phyloP scores from a whole-genome alignment of 2,329 filamentous ascomycete species.

The Colletotrichum graminicola region DNA sequence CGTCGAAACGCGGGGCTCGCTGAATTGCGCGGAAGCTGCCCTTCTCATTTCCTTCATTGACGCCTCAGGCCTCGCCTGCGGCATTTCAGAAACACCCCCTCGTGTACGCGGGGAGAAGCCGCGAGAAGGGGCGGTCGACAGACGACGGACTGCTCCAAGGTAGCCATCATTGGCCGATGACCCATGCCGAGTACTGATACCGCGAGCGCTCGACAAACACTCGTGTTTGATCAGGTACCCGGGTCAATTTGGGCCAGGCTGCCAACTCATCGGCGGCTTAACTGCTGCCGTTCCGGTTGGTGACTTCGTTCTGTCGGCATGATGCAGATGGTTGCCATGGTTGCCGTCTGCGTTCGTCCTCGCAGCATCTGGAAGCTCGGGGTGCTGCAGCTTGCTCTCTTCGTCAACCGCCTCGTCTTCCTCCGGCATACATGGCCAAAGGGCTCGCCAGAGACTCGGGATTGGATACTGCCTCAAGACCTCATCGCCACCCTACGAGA shows the following conservation, averaged over 20 bases:
- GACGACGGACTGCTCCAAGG: neutral
- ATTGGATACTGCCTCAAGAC: slow-evolving; percentile 20
- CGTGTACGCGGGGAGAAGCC: slow-evolving; percentile 23
- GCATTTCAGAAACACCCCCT: slow-evolving; percentile 6
- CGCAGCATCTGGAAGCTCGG: slow-evolving; percentile 32
- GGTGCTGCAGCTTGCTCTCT: slow-evolving; percentile 11
- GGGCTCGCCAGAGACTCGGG: neutral
- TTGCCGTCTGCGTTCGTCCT: slow-evolving; percentile 7
- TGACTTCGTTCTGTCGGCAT: slow-evolving; percentile 10
- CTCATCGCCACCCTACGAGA: slow-evolving; percentile 25
- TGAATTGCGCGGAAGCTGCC: slow-evolving; percentile 3
- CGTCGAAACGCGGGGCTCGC: slow-evolving; percentile 33
- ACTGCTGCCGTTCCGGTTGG: slow-evolving; percentile 37
- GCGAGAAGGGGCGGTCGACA: slow-evolving; percentile 34
- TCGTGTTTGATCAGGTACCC: slow-evolving; percentile 17
- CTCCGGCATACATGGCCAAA: neutral
- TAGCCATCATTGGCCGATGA: slow-evolving; percentile 20
- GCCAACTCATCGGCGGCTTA: slow-evolving; percentile 41
- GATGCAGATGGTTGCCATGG: slow-evolving; percentile 13
- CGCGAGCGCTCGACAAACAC: slow-evolving; percentile 18
- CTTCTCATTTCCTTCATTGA: slow-evolving; percentile 16
- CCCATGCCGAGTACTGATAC: slow-evolving; percentile 12
- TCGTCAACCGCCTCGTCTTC: neutral
- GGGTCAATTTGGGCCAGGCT: slow-evolving; percentile 14
- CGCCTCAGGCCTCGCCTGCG: neutral